Base-by-base conservation (phyloP, 225 moss, liverwort and hornwort genomes). In the Sphagnum contortum region DNA sequence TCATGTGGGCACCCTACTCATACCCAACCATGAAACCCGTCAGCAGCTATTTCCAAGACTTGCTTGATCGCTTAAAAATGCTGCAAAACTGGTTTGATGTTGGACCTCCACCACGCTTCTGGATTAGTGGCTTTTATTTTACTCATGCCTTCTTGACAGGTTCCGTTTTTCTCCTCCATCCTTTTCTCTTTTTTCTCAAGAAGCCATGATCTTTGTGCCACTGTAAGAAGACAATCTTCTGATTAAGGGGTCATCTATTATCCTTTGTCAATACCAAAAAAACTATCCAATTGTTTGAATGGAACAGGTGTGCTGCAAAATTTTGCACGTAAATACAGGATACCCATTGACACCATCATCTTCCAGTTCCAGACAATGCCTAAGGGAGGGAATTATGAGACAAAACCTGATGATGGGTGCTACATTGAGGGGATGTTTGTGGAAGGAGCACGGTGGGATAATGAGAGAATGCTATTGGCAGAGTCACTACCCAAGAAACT, bases 71-170 rank as follows among this genome's bases (percentile, higher is more conserved):
- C 9, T 69, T 88, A 50, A 67, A 64, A 49, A 88, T 88, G 88
- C 80, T 88, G 7, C 78, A 78, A 67, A 60, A 73, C 59, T 83
- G 85, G 85, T 80, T 88, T 74, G 76, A 78, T 57, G 66, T 73
- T 7, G 85, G 85, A 46, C 71, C 78, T 4, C 85, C 85, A 3
- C 70, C 88, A 5, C 75, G 80, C 66, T 88, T 85, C 60, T 88
- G 82, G 88, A 88, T 88, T 49, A 85, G 80, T 68, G 85, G 88
- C 46, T 88, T 88, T 54, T 88, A 73, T 71, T 88, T 88, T 78
- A 85, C 88, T 10, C 88, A 88, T 57, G 85, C 82, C 3, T 88
- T 88, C 62, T 68, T 88, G 29, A 88, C 70, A 75, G 70, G 75
- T 75, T 6, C 5, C 29, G 9, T 53, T 8, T 9, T 4, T 29